Percentiles rank a stretch among this genome's conserved stretches.
Evolutionary conservation across 164 flowering plant species (phyloP).

Genomic region (Piper longum): DNA sequence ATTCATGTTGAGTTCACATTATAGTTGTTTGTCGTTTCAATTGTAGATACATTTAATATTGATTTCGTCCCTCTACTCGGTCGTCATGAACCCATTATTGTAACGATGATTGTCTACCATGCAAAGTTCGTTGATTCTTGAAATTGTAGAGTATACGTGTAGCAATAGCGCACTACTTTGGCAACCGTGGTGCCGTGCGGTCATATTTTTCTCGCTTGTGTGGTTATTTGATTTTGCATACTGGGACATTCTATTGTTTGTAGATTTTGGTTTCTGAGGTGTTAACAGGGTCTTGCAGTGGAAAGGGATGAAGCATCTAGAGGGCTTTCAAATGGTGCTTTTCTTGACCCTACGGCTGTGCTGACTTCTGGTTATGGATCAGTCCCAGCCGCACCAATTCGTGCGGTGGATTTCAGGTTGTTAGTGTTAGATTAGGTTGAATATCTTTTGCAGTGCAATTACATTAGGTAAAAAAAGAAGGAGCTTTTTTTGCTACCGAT

Average conservation of each 20-base stretch:
- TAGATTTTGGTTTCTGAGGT: constrained; percentile 16
- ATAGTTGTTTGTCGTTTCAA: too few species aligned
- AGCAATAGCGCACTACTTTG: background rate
- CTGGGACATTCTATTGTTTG: background rate
- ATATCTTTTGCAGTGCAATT: background rate
- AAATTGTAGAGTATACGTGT: too few species aligned
- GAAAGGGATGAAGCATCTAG: constrained; percentile 50
- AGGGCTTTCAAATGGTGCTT: constrained; percentile 32
- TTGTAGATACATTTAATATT: too few species aligned
- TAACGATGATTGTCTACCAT: too few species aligned
- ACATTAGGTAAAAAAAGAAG: background rate
- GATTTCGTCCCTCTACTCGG: too few species aligned
- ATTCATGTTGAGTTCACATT: too few species aligned
- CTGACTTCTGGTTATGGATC: constrained; percentile 45
- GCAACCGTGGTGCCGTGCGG: background rate
- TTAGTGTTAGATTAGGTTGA: background rate
- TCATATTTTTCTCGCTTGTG: background rate
- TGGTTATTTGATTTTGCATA: background rate
- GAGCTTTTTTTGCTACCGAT: background rate
- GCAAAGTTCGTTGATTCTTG: too few species aligned
- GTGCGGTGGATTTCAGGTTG: constrained; percentile 61
- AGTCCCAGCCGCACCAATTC: constrained; percentile 31
- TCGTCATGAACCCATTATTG: too few species aligned
- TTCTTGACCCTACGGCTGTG: constrained; percentile 26
- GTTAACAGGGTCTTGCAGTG: constrained; percentile 83